These are phyloP conservation scores for Termitomyces sp. DNA, from an alignment of 1,284 basidiomycete genomes.

Conservation along the genomic window DNA sequence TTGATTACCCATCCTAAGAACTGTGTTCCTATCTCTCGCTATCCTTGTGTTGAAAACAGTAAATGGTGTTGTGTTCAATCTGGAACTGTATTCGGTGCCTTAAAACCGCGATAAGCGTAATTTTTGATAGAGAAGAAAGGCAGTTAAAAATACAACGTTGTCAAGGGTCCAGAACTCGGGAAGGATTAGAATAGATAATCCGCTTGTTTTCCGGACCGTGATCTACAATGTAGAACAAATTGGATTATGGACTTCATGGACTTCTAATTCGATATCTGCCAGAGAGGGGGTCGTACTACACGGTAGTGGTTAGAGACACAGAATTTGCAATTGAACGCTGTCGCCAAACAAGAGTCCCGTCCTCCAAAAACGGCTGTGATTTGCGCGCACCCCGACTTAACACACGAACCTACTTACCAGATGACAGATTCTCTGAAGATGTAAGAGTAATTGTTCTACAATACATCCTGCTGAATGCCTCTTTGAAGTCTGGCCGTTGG, in stretches of 20 bases:
- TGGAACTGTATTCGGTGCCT: background rate
- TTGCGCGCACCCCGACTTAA: too few relatives aligned
- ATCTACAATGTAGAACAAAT: background rate
- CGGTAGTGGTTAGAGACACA: background rate
- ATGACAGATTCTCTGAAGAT: conserved; percentile 34
- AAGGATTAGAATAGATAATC: background rate
- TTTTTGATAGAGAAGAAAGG: background rate
- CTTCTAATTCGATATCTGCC: too few relatives aligned
- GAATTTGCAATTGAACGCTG: background rate
- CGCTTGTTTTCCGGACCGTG: too few relatives aligned
- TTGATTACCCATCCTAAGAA: background rate
- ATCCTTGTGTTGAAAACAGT: background rate
- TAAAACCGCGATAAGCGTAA: background rate
- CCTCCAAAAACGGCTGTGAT: background rate
- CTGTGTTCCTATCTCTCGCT: background rate
- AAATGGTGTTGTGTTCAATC: background rate
- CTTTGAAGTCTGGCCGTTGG: conserved; percentile 78
- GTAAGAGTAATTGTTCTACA: conserved; percentile 24
- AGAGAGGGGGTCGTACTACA: background rate
- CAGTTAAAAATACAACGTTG: conserved; percentile 1
- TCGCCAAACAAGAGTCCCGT: background rate
- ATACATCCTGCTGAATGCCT: conserved; percentile 1
- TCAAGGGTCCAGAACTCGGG: background rate
- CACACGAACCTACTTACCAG: background rate
- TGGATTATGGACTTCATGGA: too few relatives aligned